Evolutionary conservation across 2,329 filamentous ascomycete species (phyloP).

Genomic region (Aspergillus bombycis): DNA sequence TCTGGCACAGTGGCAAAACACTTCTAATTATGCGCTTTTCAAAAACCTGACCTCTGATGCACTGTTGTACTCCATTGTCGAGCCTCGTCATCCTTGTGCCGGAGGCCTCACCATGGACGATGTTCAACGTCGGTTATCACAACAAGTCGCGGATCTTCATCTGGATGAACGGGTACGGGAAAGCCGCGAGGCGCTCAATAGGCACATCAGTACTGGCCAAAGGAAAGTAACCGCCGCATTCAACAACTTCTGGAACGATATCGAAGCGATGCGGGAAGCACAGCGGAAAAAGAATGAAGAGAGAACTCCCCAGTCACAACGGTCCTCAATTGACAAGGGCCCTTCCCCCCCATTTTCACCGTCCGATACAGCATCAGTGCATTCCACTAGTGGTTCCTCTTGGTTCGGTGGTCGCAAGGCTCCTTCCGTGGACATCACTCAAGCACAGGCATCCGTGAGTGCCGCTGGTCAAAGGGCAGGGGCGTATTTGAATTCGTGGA

Average conservation of each 20-base stretch:
- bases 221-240: slow-evolving; percentile 87
- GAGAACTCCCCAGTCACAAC: slow-evolving; percentile 32
- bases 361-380: slow-evolving; percentile 27
- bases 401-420: slow-evolving; percentile 38
- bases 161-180: slow-evolving; percentile 87
- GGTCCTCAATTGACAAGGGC: slow-evolving; percentile 33
- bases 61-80: slow-evolving; percentile 91
- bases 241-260: slow-evolving; percentile 85
- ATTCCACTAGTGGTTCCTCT: slow-evolving; percentile 22
- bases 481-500: slow-evolving; percentile 66
- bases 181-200: slow-evolving; percentile 81
- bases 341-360: slow-evolving; percentile 31
- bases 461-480: slow-evolving; percentile 60
- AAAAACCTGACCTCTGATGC: slow-evolving; percentile 72
- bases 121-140: slow-evolving; percentile 83
- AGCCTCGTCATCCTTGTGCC: slow-evolving; percentile 89
- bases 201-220: slow-evolving; percentile 83
- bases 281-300: slow-evolving; percentile 60
- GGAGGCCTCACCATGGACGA: slow-evolving; percentile 93
- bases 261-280: slow-evolving; percentile 77
- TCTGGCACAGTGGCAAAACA: slow-evolving; percentile 82
- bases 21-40: slow-evolving; percentile 92
- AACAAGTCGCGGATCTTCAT: slow-evolving; percentile 92
- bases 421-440: slow-evolving; percentile 52
- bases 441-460: slow-evolving; percentile 58